Conservation (phyloP, 805 yeast species). For the Komagataella ulmi region DNA sequence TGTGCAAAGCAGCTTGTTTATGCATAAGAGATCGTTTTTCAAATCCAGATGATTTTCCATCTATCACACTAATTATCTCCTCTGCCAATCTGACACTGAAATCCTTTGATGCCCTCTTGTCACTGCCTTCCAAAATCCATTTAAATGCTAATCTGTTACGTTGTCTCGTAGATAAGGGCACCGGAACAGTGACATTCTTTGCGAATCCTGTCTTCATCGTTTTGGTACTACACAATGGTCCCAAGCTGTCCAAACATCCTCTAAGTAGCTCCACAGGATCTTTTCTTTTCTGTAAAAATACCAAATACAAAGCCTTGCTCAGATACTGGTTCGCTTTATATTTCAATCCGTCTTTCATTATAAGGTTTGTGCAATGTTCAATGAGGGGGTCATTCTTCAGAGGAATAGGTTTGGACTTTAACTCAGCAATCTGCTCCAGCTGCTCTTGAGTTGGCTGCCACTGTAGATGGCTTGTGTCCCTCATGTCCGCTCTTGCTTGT, state of each 20-base stretch:
- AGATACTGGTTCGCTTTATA: slow-evolving; percentile 62
- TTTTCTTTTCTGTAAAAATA: slow-evolving; percentile 53
- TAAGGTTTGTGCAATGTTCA: slow-evolving; percentile 67
- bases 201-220: slow-evolving; percentile 79
- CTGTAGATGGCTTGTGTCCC: slow-evolving; percentile 9
- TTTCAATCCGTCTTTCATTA: slow-evolving; percentile 90
- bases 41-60: slow-evolving; percentile 71
- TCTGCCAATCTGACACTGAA: slow-evolving; percentile 85
- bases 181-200: slow-evolving; percentile 68
- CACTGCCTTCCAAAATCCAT: slow-evolving; percentile 84
- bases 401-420: slow-evolving; percentile 46
- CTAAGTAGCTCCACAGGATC: slow-evolving; percentile 75
- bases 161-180: slow-evolving; percentile 71
- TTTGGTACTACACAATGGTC: slow-evolving; percentile 71
- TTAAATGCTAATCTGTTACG: slow-evolving; percentile 75
- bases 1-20: slow-evolving; percentile 75
- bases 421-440: slow-evolving; percentile 34
- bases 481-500: slow-evolving; percentile 2
- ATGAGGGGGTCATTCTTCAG: slow-evolving; percentile 53
- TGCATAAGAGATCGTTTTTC: slow-evolving; percentile 79
- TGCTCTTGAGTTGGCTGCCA: slow-evolving; percentile 59
- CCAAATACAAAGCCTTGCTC: slow-evolving; percentile 68
- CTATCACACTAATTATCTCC: slow-evolving; percentile 66
- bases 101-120: slow-evolving; percentile 65
- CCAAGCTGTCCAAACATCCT: slow-evolving; percentile 64